Evolutionary conservation across 1,139 yeast species (phyloP), one percentile per base, ranked within the genome.

Genomic region (Hansenula sp.): DNA sequence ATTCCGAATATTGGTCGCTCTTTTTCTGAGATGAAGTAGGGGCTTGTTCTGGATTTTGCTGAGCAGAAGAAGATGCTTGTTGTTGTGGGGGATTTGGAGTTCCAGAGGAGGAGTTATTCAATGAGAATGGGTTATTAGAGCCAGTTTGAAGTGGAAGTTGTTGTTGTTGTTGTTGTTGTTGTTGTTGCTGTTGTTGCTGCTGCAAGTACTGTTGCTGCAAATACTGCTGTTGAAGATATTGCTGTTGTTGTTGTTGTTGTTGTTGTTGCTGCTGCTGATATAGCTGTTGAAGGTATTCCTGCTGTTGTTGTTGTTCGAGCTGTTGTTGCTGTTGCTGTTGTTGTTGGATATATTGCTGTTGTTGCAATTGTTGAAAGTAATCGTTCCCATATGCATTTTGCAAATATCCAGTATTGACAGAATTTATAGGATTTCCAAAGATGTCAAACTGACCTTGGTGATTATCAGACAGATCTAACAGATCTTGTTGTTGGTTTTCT

Each of bases 111-210:
- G n/a, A n/a, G 36, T 46, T 44, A 34, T 62, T 67, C 59, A 79
- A 68, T 2, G 96, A 94, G 67, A 91, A 91, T 43, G 98, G 98
- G 63, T 91, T 91, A 66, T 90, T 90, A 4, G 93, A 78, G 1
- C 96, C 96, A 0, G 96, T 73, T 47, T 68, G 71, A 43, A 62
- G 71, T 41, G 62, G 70, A 46, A 62, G 70, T 44, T 58, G 62
- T 38, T 58, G 58, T 40, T 58, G 61, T 25, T 58, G 60, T 29
- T 57, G 59, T 39, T 55, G 54, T 8, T 52, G 51, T 10, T 48
- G 51, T 44, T 57, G 62, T 45, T 68, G 72, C 33, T 63, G 56
- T 46, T 56, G 61, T 39, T 59, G 63, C 39, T 60, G 64, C 47
- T 64, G 70, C 49, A n/a, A n/a, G n/a, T 63, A 65, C 42, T 63